Evolutionary conservation across 306 rosid species (phyloP), one percentile per base, ranked within the genome.

Genomic region (Sechiopsis laciniata): DNA sequence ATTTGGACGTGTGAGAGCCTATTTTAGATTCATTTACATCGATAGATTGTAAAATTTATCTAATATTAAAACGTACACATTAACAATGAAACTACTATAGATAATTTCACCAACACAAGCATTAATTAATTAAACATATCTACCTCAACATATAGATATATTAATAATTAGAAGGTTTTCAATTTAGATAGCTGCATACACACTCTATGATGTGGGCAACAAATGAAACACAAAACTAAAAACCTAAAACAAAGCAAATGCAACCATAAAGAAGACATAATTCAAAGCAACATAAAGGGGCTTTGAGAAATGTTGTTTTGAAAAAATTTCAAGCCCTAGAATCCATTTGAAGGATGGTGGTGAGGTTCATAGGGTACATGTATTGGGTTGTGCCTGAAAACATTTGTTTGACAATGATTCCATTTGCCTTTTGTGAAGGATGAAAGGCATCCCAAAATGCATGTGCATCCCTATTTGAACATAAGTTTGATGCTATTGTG

Each of bases 371-470:
- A 8, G 97, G 97, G 81, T 78, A 15, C 91, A 91, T 91, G 26
- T 91, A 91, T 10, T 84, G n/a, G 14, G 79, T 53, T 61, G 85
- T 32, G 26, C 96, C 96, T 7, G 71, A 74, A 69, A 87, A 0
- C 1, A 91, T 80, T 26, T 76, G 62, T 24, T 63, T 82, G 56
- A 55, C 88, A 4, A 91, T 84, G 0, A 81, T 0, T 0, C 37
- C 2, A 82, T 83, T 85, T 7, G 96, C 96, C 72, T 0, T 88
- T 65, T 91, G 82, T 0, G 96, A 70, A 1, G 97, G 97, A 77
- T 91, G 97, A 63, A 88, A 91, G 13, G 91, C 3, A 76, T 91
- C 97, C 97, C 97, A 91, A 82, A 91, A 91, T 51, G 86, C 97
- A 71, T 91, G 83, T 4, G 0, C 0, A 12, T 84, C 76, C 72